Conservation (phyloP, 1,284 basidiomycete genomes). For the Sanghuangporus weigelae region DNA sequence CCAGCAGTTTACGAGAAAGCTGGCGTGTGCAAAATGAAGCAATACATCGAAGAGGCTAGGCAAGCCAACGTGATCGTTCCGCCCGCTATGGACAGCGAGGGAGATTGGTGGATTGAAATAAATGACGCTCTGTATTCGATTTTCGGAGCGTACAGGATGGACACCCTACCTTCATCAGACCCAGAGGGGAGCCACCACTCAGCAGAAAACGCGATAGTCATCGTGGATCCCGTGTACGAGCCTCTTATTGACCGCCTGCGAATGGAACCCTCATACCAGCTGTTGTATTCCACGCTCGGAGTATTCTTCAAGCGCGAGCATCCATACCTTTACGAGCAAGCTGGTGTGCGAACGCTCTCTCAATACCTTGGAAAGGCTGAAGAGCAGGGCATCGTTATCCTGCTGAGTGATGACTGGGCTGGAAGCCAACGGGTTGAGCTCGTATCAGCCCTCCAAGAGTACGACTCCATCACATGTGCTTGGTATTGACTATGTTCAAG, state of each 20-base stretch:
- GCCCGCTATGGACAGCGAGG: slow-evolving; percentile 31
- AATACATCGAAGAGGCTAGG: slow-evolving; percentile 42
- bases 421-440: neutral
- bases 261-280: neutral
- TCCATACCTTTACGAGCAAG: slow-evolving; percentile 32
- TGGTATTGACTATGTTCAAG: neutral
- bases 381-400: neutral
- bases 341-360: slow-evolving; percentile 30
- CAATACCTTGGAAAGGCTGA: slow-evolving; percentile 9
- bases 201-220: neutral
- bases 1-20: slow-evolving; percentile 36
- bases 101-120: slow-evolving; percentile 33
- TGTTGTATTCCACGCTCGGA: neutral
- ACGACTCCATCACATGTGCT: too few species aligned
- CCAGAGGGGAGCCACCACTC: too few species aligned
- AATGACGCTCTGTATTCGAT: neutral
- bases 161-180: too few species aligned
- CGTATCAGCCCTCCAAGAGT: too few species aligned
- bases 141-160: neutral
- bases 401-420: neutral
- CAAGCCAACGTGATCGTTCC: slow-evolving; percentile 38
- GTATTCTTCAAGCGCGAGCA: neutral
- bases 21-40: slow-evolving; percentile 38
- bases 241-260: slow-evolving; percentile 3
- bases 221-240: neutral